Conservation (phyloP, 805 yeast species). For the Vanderwaltozyma polyspora region DNA sequence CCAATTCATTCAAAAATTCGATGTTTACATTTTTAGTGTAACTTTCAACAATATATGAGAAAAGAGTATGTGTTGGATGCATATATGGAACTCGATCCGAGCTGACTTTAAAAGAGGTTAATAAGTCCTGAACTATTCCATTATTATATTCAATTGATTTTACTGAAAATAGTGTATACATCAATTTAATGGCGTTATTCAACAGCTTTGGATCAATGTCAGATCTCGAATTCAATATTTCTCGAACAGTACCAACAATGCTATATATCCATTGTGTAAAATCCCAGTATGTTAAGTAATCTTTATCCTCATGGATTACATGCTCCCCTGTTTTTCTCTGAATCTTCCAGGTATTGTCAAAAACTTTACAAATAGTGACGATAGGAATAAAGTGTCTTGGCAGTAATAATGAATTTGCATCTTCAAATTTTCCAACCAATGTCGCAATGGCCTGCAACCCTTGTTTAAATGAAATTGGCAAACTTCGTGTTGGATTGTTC, state of each 20-base stretch:
- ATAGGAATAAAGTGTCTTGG: conserved; percentile 32
- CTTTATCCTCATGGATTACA: conserved; percentile 45
- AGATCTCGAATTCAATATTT: not conserved
- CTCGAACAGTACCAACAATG: conserved; percentile 28
- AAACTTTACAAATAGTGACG: conserved; percentile 38
- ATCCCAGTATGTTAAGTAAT: conserved; percentile 39
- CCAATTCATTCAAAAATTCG: conserved; percentile 8
- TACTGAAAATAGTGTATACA: conserved; percentile 6
- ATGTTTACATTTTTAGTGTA: conserved; percentile 14
- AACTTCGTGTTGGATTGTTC: conserved; percentile 26
- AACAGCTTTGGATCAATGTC: conserved; percentile 7
- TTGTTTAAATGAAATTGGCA: conserved; percentile 24
- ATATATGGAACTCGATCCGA: conserved; percentile 40
- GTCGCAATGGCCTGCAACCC: conserved; percentile 27
- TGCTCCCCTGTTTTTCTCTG: conserved; percentile 56
- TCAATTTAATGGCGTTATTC: conserved; percentile 16
- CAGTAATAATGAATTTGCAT: conserved; percentile 24
- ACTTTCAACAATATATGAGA: conserved; percentile 32
- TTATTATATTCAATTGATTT: conserved; percentile 17
- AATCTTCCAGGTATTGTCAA: conserved; percentile 47
- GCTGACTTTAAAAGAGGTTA: conserved; percentile 34
- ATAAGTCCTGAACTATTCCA: conserved; percentile 12
- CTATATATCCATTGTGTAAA: conserved; percentile 34
- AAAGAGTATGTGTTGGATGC: conserved; percentile 47
- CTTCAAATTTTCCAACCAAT: conserved; percentile 23